Evolutionary conservation across 1,139 yeast species (phyloP).

Genomic region (Sugiyamaella novakii): DNA sequence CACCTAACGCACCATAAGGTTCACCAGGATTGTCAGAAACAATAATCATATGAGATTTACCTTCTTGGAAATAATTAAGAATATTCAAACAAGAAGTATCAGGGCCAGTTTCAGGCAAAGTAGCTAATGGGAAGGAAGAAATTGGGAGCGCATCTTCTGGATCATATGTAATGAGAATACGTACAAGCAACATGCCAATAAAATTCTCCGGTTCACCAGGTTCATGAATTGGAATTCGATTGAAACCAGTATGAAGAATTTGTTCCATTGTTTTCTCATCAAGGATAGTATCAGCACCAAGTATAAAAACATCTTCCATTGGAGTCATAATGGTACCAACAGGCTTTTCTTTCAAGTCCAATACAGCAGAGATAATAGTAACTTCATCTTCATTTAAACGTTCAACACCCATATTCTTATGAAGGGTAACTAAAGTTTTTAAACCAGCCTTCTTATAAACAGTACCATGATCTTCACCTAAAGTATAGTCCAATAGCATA

Average conservation of each 20-base stretch:
- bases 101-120: constrained; percentile 90
- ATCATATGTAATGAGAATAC: constrained; percentile 91
- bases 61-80: constrained; percentile 94
- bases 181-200: constrained; percentile 91
- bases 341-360: constrained; percentile 89
- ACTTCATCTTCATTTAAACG: constrained; percentile 93
- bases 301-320: constrained; percentile 82
- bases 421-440: constrained; percentile 89
- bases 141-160: constrained; percentile 96
- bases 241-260: constrained; percentile 91
- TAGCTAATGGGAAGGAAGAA: constrained; percentile 91
- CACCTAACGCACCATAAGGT: constrained; percentile 85
- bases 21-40: constrained; percentile 88
- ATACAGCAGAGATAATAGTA: constrained; percentile 89
- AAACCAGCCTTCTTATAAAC: constrained; percentile 90
- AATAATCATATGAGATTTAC: constrained; percentile 95
- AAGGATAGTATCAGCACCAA: constrained; percentile 79
- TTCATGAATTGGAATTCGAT: constrained; percentile 91
- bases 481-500: constrained; percentile 68
- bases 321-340: constrained; percentile 94
- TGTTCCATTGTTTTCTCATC: constrained; percentile 87
- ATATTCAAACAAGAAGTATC: constrained; percentile 93
- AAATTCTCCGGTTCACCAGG: constrained; percentile 90
- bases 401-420: constrained; percentile 94
- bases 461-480: constrained; percentile 97